Conservation (phyloP, 2,329 filamentous ascomycete genomes). For the Pestalotiopsis sp. region DNA sequence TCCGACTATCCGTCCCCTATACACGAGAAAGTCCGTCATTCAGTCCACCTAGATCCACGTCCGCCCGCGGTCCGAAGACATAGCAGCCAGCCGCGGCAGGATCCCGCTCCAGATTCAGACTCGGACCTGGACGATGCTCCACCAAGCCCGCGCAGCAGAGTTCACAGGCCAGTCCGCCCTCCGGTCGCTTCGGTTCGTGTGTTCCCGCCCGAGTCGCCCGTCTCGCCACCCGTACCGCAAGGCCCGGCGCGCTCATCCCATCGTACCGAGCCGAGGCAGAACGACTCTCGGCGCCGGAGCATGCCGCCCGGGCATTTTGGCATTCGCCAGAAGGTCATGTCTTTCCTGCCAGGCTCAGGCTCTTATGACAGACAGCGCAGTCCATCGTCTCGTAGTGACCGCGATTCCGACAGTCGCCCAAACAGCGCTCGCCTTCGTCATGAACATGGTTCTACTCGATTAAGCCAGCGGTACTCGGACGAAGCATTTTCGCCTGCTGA, state of each 20-base stretch:
- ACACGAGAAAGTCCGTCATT: slow-evolving; percentile 26
- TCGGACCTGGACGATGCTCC: slow-evolving; percentile 26
- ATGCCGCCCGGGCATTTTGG: slow-evolving; percentile 25
- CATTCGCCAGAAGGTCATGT: slow-evolving; percentile 29
- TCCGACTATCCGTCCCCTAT: slow-evolving; percentile 50
- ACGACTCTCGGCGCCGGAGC: slow-evolving; percentile 29
- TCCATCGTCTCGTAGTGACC: slow-evolving; percentile 29
- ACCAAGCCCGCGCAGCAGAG: slow-evolving; percentile 16
- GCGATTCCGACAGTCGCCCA: slow-evolving; percentile 14
- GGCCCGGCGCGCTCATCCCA: slow-evolving; percentile 22
- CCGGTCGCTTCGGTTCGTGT: slow-evolving; percentile 25
- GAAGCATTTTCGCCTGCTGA: slow-evolving; percentile 31
- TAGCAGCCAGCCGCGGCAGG: slow-evolving; percentile 29
- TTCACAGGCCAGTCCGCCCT: slow-evolving; percentile 18
- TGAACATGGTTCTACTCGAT: slow-evolving; percentile 24
- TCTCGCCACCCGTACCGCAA: slow-evolving; percentile 13
- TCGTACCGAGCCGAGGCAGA: slow-evolving; percentile 26
- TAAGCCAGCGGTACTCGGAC: slow-evolving; percentile 29
- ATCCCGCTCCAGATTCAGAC: slow-evolving; percentile 23
- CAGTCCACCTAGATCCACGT: slow-evolving; percentile 25
- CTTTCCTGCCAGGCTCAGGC: slow-evolving; percentile 30
- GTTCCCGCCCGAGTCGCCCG: slow-evolving; percentile 18
- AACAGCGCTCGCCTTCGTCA: slow-evolving; percentile 25
- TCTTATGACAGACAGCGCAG: slow-evolving; percentile 32
- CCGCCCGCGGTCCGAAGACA: slow-evolving; percentile 27